A percentile compares a stretch with the other conserved stretches of the same genome.
Evolutionary conservation across 768 basidiomycete species (phyloP).

Genomic region (Pisolithus albus): DNA sequence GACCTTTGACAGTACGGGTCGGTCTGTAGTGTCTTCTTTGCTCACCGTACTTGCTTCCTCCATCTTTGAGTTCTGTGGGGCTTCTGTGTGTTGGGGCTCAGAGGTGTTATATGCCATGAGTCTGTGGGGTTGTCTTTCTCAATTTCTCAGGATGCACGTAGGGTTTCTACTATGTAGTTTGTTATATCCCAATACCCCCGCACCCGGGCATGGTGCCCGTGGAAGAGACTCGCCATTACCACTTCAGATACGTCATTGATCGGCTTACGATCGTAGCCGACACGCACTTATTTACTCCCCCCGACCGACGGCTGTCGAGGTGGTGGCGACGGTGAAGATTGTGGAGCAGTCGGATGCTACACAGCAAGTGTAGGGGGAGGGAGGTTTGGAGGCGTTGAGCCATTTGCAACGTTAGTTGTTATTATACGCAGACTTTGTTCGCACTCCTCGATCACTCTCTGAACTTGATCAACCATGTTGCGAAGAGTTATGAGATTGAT

Average conservation of each 20-base stretch:
- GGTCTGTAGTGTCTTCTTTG: no score
- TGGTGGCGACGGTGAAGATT: background rate
- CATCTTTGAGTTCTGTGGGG: no score
- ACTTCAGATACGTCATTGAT: background rate
- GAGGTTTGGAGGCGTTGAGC: constrained; percentile 2
- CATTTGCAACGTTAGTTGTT: constrained; percentile 8
- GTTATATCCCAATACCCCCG: no score
- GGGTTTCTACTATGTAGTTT: no score
- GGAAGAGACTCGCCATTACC: background rate
- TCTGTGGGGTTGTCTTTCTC: no score
- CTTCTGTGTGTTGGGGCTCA: no score
- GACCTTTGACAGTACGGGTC: no score
- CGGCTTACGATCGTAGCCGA: no score
- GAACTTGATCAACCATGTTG: constrained; percentile 39
- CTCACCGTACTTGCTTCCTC: no score
- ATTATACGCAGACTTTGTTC: constrained; percentile 22
- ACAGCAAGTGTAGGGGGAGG: constrained; percentile 10
- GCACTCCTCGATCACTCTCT: constrained; percentile 36
- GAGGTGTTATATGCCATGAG: no score
- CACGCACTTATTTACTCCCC: background rate
- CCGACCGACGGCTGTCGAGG: background rate
- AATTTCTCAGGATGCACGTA: no score
- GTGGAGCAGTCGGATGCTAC: constrained; percentile 13
- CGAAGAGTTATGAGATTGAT: constrained; percentile 34
- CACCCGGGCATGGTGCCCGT: background rate